These are phyloP conservation scores for Bombardia bombarda DNA, from an alignment of 495 filamentous ascomycete genomes.

Conservation along the genomic window DNA sequence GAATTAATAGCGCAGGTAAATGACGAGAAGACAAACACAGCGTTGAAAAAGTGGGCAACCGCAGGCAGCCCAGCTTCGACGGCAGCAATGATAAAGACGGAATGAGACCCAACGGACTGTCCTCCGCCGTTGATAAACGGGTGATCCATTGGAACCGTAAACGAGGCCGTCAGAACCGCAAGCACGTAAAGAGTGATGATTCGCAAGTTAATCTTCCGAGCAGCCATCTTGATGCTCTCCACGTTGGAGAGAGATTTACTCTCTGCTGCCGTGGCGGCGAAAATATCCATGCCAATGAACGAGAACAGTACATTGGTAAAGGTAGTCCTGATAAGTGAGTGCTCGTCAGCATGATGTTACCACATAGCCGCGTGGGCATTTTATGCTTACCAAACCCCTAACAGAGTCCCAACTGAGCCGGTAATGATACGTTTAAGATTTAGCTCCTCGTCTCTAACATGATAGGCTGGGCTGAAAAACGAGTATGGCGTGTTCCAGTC, in stretches of 20 bases:
- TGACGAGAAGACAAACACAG: slow-evolving; percentile 40
- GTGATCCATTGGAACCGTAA: slow-evolving; percentile 39
- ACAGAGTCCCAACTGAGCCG: slow-evolving; percentile 19
- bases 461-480: slow-evolving; percentile 24
- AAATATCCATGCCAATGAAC: slow-evolving; percentile 44
- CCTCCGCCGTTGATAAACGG: slow-evolving; percentile 36
- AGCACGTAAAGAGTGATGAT: slow-evolving; percentile 38
- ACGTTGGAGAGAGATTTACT: slow-evolving; percentile 34
- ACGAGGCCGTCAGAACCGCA: slow-evolving; percentile 30
- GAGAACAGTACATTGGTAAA: slow-evolving; percentile 36
- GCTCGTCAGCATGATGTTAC: neutral
- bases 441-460: slow-evolving; percentile 16
- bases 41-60: slow-evolving; percentile 40
- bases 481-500: slow-evolving; percentile 29
- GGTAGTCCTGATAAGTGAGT: slow-evolving; percentile 37
- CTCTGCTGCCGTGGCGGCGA: slow-evolving; percentile 39
- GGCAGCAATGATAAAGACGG: slow-evolving; percentile 37
- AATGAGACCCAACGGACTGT: slow-evolving; percentile 29
- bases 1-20: slow-evolving; percentile 39
- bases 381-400: slow-evolving; percentile 24
- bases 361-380: neutral
- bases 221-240: slow-evolving; percentile 44
- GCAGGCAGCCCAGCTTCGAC: slow-evolving; percentile 34
- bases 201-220: slow-evolving; percentile 38
- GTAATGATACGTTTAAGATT: slow-evolving; percentile 10